Evolutionary conservation across 2,329 filamentous ascomycete genomes (phyloP).

Genomic region (Zasmidium angulare): DNA sequence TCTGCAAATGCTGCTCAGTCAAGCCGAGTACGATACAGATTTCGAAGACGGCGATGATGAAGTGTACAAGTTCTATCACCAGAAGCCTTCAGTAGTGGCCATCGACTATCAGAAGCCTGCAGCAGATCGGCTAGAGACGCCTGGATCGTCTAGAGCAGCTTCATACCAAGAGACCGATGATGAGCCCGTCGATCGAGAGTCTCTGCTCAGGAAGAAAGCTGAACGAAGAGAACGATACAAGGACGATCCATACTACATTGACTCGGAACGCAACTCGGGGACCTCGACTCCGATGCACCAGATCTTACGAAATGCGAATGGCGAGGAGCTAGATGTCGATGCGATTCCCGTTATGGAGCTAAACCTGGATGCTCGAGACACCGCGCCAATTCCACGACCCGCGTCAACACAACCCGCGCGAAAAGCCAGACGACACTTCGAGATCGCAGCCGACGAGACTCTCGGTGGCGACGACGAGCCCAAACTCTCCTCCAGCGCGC

Average conservation of each 20-base stretch:
- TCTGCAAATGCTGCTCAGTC: slow-evolving; percentile 64
- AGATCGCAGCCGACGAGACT: slow-evolving; percentile 51
- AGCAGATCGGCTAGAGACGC: slow-evolving; percentile 44
- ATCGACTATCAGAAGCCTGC: slow-evolving; percentile 35
- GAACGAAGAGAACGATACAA: slow-evolving; percentile 79
- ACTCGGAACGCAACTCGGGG: slow-evolving; percentile 49
- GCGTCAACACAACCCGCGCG: slow-evolving; percentile 17
- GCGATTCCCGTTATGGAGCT: slow-evolving; percentile 95
- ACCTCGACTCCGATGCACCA: slow-evolving; percentile 76
- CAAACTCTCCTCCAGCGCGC: slow-evolving; percentile 18
- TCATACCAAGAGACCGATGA: slow-evolving; percentile 48
- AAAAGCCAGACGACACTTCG: slow-evolving; percentile 40
- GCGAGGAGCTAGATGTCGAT: slow-evolving; percentile 82
- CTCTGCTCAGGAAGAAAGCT: slow-evolving; percentile 69
- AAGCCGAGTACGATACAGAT: slow-evolving; percentile 47
- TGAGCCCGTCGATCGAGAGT: slow-evolving; percentile 68
- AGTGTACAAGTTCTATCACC: slow-evolving; percentile 48
- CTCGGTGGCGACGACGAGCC: slow-evolving; percentile 38
- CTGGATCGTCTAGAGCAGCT: slow-evolving; percentile 30
- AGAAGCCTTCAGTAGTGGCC: slow-evolving; percentile 35
- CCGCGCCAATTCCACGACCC: slow-evolving; percentile 7
- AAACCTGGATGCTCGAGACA: slow-evolving; percentile 58
- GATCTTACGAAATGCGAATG: slow-evolving; percentile 67
- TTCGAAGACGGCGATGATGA: slow-evolving; percentile 44
- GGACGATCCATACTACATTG: slow-evolving; percentile 96